Base-by-base conservation (phyloP, 2,329 filamentous ascomycete genomes). In the Pseudocercospora pini-densiflorae region DNA sequence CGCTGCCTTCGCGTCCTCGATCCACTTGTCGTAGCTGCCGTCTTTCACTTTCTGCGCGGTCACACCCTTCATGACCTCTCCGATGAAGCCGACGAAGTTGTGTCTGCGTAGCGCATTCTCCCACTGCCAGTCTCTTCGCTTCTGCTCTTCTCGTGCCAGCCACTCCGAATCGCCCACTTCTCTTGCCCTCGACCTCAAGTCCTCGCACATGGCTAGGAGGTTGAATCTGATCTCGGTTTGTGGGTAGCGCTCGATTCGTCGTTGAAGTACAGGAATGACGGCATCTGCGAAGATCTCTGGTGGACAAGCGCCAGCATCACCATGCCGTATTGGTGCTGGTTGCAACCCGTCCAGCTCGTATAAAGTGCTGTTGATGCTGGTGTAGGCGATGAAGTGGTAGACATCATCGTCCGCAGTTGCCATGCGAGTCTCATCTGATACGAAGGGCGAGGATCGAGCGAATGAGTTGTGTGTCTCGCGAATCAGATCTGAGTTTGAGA, bases 341-440 rank as follows among this genome's bases (percentile, higher is more conserved):
- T 98, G 94, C 70, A 99, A 84, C 19, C 95, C 95, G 80, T 99
- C 95, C 61, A 99, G 87, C 82, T 99, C 95, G 84, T 97, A 99
- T 62, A 99, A 86, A 4, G 83, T 88, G 71, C 90, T 90, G 76
- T 90, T 87, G 72, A 97, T 86, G 62, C 90, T 87, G 8, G 93
- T 94, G 81, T 99, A 99, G 33, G 94, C 95, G 75, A 99, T 93
- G 80, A 99, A 99, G 82, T 99, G 95, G 82, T 96, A 99, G 29
- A 94, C 92, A 76, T 98, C 95, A 75, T 97, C 93, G 63, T 92
- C 85, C 68, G 89, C 89, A n/a, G 86, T 87, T 14, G 87, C 87
- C 10, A 88, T 83, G 10, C 90, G 87, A 72, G 90, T 88, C 68
- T 93, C 96, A 85, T 99, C 95, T 79, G 97, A 93, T 62, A 92